Evolutionary conservation across 768 basidiomycete genomes (phyloP).

Genomic region (Phallus indusiatus): DNA sequence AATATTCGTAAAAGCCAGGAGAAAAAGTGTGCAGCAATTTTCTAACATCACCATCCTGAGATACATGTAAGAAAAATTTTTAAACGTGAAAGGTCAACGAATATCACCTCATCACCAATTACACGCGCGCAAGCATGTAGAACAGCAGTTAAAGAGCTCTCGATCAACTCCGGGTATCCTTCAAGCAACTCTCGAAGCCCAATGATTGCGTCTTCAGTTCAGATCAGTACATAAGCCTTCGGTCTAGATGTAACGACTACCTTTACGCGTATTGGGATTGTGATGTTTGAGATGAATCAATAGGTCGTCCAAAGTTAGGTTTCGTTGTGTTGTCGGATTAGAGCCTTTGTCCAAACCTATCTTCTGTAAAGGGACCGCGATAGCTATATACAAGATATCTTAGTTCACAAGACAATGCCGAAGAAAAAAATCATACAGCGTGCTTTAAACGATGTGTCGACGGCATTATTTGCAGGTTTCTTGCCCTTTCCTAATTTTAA

Average conservation of each 20-base stretch:
- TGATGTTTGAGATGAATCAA: conserved; percentile 77
- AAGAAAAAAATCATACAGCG: conserved; percentile 54
- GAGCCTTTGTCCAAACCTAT: conserved; percentile 50
- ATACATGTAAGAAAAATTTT: conserved; percentile 9
- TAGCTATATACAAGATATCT: conserved; percentile 42
- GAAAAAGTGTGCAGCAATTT: conserved; percentile 60
- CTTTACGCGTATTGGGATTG: conserved; percentile 65
- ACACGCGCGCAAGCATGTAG: conserved; percentile 57
- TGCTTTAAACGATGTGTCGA: conserved; percentile 95
- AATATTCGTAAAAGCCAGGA: conserved; percentile 63
- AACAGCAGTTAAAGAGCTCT: conserved; percentile 42
- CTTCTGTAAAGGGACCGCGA: conserved; percentile 80
- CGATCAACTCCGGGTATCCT: conserved; percentile 45
- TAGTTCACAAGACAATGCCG: background rate
- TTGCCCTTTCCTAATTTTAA: conserved; percentile 96
- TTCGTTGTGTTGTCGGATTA: conserved; percentile 65
- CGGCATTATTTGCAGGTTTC: conserved; percentile 66
- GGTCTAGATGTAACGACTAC: conserved; percentile 24
- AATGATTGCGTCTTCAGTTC: conserved; percentile 51
- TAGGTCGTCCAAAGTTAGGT: conserved; percentile 68
- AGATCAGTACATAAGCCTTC: background rate
- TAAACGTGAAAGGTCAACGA: background rate
- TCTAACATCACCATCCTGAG: conserved; percentile 71
- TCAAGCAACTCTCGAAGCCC: conserved; percentile 68
- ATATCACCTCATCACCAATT: conserved; percentile 71